phyloP scores from a whole-genome alignment of 495 filamentous ascomycete species.

The Apodospora peruviana region DNA sequence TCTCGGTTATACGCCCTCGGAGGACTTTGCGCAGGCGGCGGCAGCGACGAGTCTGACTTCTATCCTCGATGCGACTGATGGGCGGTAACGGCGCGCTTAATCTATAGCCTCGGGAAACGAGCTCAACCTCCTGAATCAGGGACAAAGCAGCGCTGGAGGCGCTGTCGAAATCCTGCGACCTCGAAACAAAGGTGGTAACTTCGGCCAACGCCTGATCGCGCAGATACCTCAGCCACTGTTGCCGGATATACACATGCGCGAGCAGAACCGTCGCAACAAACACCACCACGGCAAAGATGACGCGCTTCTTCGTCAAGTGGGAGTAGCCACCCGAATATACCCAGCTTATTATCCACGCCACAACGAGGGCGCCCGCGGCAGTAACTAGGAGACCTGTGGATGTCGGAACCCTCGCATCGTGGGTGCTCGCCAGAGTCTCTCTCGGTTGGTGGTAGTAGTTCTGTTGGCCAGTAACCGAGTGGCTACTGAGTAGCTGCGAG shows the following conservation, averaged over 20 bases:
- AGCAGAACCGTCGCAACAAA: slow-evolving; percentile 50
- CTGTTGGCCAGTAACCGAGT: slow-evolving; percentile 31
- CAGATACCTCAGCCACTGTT: slow-evolving; percentile 81
- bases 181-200: slow-evolving; percentile 65
- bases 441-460: slow-evolving; percentile 10
- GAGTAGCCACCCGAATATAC: slow-evolving; percentile 40
- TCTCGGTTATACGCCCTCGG: slow-evolving; percentile 58
- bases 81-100: slow-evolving; percentile 84
- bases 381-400: slow-evolving; percentile 41
- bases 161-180: slow-evolving; percentile 77
- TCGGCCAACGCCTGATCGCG: slow-evolving; percentile 70
- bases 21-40: slow-evolving; percentile 69
- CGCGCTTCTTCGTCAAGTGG: slow-evolving; percentile 45
- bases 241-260: slow-evolving; percentile 66
- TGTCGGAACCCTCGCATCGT: slow-evolving; percentile 13
- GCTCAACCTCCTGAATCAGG: slow-evolving; percentile 91
- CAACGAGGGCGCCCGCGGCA: slow-evolving; percentile 55
- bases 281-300: slow-evolving; percentile 54
- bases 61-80: slow-evolving; percentile 74
- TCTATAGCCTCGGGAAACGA: slow-evolving; percentile 89
- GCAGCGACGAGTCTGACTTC: slow-evolving; percentile 72
- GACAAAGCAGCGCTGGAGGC: slow-evolving; percentile 73
- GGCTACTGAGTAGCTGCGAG: slow-evolving; percentile 80
- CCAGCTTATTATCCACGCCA: slow-evolving; percentile 74
- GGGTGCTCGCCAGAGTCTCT: slow-evolving; percentile 1